Evolutionary conservation across 371 early-diverging fungal species (phyloP).

Genomic region (Mortierella sp.): DNA sequence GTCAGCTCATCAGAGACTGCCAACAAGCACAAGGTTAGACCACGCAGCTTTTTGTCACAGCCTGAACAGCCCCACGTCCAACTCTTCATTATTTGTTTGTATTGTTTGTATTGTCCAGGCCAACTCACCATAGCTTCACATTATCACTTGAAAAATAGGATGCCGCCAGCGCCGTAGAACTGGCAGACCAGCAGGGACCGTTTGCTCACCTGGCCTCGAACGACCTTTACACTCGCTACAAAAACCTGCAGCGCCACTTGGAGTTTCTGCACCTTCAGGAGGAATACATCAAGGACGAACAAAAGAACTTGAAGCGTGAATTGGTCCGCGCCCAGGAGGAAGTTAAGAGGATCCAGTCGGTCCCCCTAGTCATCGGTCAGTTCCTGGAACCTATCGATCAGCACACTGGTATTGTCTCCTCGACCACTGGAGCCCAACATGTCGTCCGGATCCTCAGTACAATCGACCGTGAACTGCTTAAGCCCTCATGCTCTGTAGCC

Average conservation of each 20-base stretch:
- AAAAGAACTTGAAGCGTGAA: constrained; percentile 97
- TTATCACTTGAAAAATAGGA: constrained; percentile 9
- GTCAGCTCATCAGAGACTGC: constrained; percentile 28
- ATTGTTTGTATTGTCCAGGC: too few relatives aligned
- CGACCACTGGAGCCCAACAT: constrained; percentile 97
- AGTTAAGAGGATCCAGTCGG: constrained; percentile 99
- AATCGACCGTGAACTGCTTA: constrained; percentile 98
- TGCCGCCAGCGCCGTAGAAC: constrained; percentile 18
- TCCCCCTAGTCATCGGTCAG: constrained; percentile 99
- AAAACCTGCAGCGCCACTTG: constrained; percentile 95
- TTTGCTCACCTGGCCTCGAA: constrained; percentile 75
- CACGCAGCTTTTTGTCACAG: background rate
- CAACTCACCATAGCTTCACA: background rate
- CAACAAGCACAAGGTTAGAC: constrained; percentile 33
- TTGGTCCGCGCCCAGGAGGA: constrained; percentile 97
- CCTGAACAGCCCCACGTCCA: background rate
- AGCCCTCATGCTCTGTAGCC: constrained; percentile 98
- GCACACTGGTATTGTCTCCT: constrained; percentile 98
- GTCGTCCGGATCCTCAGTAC: constrained; percentile 98
- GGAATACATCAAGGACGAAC: constrained; percentile 99
- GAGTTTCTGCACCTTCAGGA: constrained; percentile 98
- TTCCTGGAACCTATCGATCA: constrained; percentile 99
- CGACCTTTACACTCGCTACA: constrained; percentile 94
- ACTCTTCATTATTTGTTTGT: background rate
- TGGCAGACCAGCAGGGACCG: constrained; percentile 45